These are phyloP conservation scores for Zygosaccharomyces siamensis DNA, from an alignment of 805 yeast genomes.

Conservation along the genomic window DNA sequence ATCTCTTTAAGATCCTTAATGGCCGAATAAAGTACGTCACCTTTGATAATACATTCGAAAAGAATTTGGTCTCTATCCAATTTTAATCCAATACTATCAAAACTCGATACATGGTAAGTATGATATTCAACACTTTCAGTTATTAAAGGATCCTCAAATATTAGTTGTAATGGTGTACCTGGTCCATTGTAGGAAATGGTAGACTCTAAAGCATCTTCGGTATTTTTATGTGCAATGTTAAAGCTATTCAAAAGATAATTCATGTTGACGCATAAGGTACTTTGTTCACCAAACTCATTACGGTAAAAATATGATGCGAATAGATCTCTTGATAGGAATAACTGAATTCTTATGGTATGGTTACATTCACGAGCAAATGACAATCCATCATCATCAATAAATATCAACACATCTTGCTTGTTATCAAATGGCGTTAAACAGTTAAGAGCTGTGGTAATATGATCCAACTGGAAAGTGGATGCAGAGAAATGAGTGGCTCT, in stretches of 20 bases:
- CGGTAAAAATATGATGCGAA: conserved; percentile 29
- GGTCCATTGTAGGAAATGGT: conserved; percentile 46
- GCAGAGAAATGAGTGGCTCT: conserved; percentile 37
- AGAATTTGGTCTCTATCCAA: conserved; percentile 42
- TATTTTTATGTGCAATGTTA: conserved; percentile 38
- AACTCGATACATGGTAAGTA: conserved; percentile 39
- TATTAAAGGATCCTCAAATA: conserved; percentile 50
- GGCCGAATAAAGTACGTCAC: conserved; percentile 49
- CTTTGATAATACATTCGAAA: conserved; percentile 50
- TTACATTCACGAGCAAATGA: conserved; percentile 46
- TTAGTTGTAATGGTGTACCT: conserved; percentile 51
- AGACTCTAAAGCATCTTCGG: conserved; percentile 40
- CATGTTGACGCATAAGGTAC: conserved; percentile 42
- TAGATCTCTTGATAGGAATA: conserved; percentile 34
- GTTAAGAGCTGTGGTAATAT: conserved; percentile 43
- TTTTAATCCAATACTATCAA: conserved; percentile 37
- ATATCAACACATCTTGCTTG: conserved; percentile 38
- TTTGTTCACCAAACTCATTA: conserved; percentile 19
- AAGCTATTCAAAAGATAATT: conserved; percentile 48
- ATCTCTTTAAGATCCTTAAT: conserved; percentile 54
- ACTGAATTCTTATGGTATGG: conserved; percentile 36
- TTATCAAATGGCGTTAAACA: conserved; percentile 41
- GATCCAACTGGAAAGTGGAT: conserved; percentile 43
- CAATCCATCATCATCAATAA: conserved; percentile 47
- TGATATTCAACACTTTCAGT: conserved; percentile 54